Base-by-base conservation (phyloP, 2,329 filamentous ascomycete species). In the Colletotrichum graminicola region DNA sequence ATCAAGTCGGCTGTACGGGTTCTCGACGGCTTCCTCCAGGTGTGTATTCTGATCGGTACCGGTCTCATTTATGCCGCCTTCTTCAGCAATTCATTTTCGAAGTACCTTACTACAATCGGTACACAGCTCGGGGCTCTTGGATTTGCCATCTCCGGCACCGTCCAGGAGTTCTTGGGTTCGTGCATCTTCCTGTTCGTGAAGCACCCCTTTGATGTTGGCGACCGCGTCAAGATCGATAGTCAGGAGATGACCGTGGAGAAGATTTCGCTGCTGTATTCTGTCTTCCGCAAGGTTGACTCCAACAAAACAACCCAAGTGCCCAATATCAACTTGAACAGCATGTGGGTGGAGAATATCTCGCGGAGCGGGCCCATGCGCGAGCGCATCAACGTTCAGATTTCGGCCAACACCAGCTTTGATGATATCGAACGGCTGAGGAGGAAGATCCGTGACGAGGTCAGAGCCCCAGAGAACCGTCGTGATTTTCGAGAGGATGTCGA, bases 31-130 rank as follows among this genome's bases (percentile, higher is more conserved):
- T 66, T 69, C 41, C 32, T 69, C 29, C 61, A 65, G 14, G 43
- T 59, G 12, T 66, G 63, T 29, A 16, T 69, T 21, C 52, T 66
- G 18, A 29, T 69, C 21, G 66, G 62, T 3, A 66, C 41, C 8
- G 61, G 47, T 18, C 11, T 67, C n/a, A 59, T 39, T 5, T 67
- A 66, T 23, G 64, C 55, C 26, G 93, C 93, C 39, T 97, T 97
- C 83, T 92, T 98, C 82, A 94, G 95, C 79, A 92, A 90, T 77
- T 94, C 89, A 77, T 96, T 98, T 77, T 51, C 52, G 5, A 66
- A 2, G 10, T 66, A 69, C 29, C 43, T 69, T 10, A 18, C 66
- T 52, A 69, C 54, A n/a, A 52, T 91, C 88, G 32, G 89, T 88
- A 69, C 90, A 89, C 14, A 91, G 89, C 34, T 85, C 86, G 23